These are phyloP conservation scores for Metschnikowia similis DNA, from an alignment of 805 yeast genomes.

Conservation along the genomic window DNA sequence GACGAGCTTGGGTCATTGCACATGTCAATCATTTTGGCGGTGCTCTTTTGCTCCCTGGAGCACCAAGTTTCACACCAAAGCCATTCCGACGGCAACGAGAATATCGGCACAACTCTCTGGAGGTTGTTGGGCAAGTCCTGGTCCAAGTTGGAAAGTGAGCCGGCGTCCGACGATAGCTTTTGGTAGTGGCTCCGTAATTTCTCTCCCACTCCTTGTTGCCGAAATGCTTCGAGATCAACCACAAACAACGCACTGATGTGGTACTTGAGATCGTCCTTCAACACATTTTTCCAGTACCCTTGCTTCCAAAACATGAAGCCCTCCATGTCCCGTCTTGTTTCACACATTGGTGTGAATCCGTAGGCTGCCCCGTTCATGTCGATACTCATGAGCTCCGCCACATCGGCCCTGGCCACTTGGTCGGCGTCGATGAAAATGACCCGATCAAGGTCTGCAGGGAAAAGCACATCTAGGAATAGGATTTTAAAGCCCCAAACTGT, in stretches of 20 bases:
- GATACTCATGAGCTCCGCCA: conserved; percentile 60
- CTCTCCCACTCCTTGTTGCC: conserved; percentile 73
- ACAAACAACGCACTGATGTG: conserved; percentile 84
- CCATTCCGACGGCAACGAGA: conserved; percentile 78
- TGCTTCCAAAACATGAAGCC: conserved; percentile 89
- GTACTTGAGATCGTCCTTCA: conserved; percentile 58
- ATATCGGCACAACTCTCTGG: conserved; percentile 63
- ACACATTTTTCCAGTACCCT: conserved; percentile 78
- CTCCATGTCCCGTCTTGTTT: conserved; percentile 72
- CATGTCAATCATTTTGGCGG: conserved; percentile 76
- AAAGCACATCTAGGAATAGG: conserved; percentile 77
- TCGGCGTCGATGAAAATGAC: conserved; percentile 86
- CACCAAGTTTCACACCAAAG: conserved; percentile 96
- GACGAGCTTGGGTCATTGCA: conserved; percentile 82
- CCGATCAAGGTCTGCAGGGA: conserved; percentile 71
- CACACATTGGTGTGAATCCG: conserved; percentile 86
- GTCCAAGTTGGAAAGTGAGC: conserved; percentile 76
- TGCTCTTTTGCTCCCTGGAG: conserved; percentile 51
- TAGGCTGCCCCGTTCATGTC: conserved; percentile 82
- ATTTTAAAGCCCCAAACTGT: conserved; percentile 87
- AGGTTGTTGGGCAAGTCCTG: conserved; percentile 92
- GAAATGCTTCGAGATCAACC: conserved; percentile 66
- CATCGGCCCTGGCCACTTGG: conserved; percentile 72
- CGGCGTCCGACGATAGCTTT: conserved; percentile 69
- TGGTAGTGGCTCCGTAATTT: conserved; percentile 80